phyloP scores from a whole-genome alignment of 176 grass and related monocot genomes.

The Hordeum vulgare region MorexV3_pseudomolecules_assembly NC_058521.1:593097452-593097951 shows the following conservation, averaged over 20 bases:
- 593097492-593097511: conserved; percentile 44
- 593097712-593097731: not conserved
- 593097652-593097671: conserved; percentile 7
- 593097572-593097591: conserved; percentile 36
- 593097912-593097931: conserved; percentile 21
- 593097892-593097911: conserved; percentile 40
- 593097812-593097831: not conserved
- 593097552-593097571: conserved; percentile 36
- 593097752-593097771: conserved; percentile 35
- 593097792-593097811: conserved; percentile 22
- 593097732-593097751: conserved; percentile 24
- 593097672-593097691: not conserved
- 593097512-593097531: conserved; percentile 20
- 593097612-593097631: conserved; percentile 51
- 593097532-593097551: conserved; percentile 11
- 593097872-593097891: conserved; percentile 28
- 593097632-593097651: conserved; percentile 34
- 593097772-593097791: conserved; percentile 22
- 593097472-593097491: conserved; percentile 43
- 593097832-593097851: conserved; percentile 19
- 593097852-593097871: conserved; percentile 43
- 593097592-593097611: conserved; percentile 23
- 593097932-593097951: not conserved
- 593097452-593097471: conserved; percentile 64
- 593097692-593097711: conserved; percentile 20